These are phyloP conservation scores for Xylaria grammica DNA, from an alignment of 495 filamentous ascomycete species.

Conservation along the genomic window DNA sequence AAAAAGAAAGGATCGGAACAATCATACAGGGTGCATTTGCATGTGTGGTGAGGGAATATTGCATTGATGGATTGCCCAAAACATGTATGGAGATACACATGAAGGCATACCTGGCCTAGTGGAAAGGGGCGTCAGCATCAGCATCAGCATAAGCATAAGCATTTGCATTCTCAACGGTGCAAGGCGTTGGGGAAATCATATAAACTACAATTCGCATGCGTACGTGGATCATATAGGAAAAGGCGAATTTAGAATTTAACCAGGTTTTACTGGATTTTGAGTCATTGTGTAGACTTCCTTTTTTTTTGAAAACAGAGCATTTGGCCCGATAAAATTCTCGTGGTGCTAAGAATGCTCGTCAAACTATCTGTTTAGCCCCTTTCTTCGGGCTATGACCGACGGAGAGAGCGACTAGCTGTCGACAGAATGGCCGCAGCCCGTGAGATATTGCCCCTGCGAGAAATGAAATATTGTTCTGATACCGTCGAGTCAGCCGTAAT, in stretches of 20 bases:
- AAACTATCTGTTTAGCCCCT: neutral
- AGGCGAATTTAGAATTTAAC: neutral
- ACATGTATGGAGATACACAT: conserved; percentile 9
- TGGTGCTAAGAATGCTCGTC: neutral
- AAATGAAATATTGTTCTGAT: neutral
- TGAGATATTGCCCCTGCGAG: neutral
- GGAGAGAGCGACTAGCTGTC: neutral
- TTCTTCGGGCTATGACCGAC: neutral
- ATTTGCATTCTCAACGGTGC: conserved; percentile 20
- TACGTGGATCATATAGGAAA: neutral
- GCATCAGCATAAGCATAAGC: conserved; percentile 14
- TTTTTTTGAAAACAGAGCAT: too few species aligned
- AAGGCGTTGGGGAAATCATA: conserved; percentile 16
- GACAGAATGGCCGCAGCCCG: neutral
- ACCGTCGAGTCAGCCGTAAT: neutral
- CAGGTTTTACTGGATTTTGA: neutral
- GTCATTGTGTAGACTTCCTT: too few species aligned
- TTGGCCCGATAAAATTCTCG: too few species aligned
- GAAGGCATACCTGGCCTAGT: conserved; percentile 8
- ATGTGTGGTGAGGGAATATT: neutral
- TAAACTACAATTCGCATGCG: conserved; percentile 13
- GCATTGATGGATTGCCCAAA: neutral
- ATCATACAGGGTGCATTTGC: neutral
- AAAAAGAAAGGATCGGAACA: neutral
- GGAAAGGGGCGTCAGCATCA: too few species aligned